These are phyloP conservation scores for Starmera quercuum DNA, from an alignment of 805 yeast genomes.

Conservation along the genomic window DNA sequence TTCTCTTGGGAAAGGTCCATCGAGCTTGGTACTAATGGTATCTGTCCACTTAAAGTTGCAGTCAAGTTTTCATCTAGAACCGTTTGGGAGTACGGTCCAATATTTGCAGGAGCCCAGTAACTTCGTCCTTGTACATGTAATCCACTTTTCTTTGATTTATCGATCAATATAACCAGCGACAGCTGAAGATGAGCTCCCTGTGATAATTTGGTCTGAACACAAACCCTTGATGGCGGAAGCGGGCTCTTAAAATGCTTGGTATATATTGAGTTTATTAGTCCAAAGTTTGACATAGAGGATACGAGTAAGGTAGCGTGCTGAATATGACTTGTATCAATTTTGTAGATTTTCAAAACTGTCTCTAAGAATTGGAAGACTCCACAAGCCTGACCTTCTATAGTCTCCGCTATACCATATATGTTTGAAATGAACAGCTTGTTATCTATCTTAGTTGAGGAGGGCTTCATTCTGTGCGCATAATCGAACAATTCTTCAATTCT, in stretches of 20 bases:
- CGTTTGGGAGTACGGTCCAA: constrained; percentile 95
- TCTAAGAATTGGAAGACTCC: constrained; percentile 42
- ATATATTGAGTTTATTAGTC: constrained; percentile 54
- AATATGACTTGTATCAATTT: constrained; percentile 36
- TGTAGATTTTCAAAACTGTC: constrained; percentile 22
- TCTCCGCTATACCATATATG: constrained; percentile 15
- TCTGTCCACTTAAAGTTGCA: constrained; percentile 81
- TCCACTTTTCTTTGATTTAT: constrained; percentile 43
- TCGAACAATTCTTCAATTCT: neutral
- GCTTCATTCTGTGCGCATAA: neutral
- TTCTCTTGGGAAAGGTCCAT: constrained; percentile 39
- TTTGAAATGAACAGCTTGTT: constrained; percentile 37
- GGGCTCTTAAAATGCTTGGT: constrained; percentile 44
- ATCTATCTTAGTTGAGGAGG: constrained; percentile 15
- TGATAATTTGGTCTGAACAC: constrained; percentile 58
- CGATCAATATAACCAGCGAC: constrained; percentile 46
- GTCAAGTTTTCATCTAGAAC: constrained; percentile 41
- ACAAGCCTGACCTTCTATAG: constrained; percentile 36
- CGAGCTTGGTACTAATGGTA: constrained; percentile 68
- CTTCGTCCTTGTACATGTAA: constrained; percentile 89
- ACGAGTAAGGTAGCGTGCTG: constrained; percentile 57
- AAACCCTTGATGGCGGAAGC: constrained; percentile 84
- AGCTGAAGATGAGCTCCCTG: constrained; percentile 36
- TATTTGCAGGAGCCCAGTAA: constrained; percentile 98
- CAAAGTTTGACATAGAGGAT: constrained; percentile 58